Base-by-base conservation (phyloP, 2,329 filamentous ascomycete genomes). In the Pyricularia sp. region DNA sequence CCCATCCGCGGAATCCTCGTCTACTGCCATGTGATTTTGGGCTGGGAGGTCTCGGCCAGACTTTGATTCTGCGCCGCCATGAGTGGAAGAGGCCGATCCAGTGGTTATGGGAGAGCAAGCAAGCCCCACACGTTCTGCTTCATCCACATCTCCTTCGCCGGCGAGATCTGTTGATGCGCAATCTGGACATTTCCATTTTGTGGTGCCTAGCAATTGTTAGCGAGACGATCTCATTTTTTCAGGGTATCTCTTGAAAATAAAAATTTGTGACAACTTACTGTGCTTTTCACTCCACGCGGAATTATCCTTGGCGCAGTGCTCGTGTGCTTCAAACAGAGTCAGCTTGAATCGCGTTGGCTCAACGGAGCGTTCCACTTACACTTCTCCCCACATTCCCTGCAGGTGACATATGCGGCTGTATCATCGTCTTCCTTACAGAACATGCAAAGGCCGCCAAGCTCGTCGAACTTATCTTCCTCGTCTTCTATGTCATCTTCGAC, bases 371-470 rank as follows among this genome's bases (percentile, higher is more conserved):
- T 31, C 42, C 25, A 87, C 92, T 79, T 83, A 97, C 93, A 89
- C 79, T 93, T 91, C 76, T 94, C 91, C 72, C 89, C 89, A 79
- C 94, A 98, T 72, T 88, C 84, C 70, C 83, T 83, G 78, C 94
- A 97, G 68, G 89, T 82, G 70, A 97, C 82, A 77, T 90, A 93
- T 70, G 90, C 84, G 78, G 95, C 93, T 74, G 90, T 85, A 68
- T 95, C 91, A 79, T 96, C 92, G 72, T 92, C 89, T 77, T 92
- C 85, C 69, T 89, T 88, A 80, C 94, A 97, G 75, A 94, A 96
- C 72, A 93, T 91, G 80, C 78, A 83, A 68, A 76, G 72, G 64
- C 84, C 83, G 50, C 89, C 88, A 12, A 84, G 84, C 3, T 87
- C 88, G 69, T 83, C 83, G 31, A 69, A 25, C 78, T 87, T 86